Conservation (phyloP, 2,329 filamentous ascomycete genomes). For the Cercospora nicotianae region DNA sequence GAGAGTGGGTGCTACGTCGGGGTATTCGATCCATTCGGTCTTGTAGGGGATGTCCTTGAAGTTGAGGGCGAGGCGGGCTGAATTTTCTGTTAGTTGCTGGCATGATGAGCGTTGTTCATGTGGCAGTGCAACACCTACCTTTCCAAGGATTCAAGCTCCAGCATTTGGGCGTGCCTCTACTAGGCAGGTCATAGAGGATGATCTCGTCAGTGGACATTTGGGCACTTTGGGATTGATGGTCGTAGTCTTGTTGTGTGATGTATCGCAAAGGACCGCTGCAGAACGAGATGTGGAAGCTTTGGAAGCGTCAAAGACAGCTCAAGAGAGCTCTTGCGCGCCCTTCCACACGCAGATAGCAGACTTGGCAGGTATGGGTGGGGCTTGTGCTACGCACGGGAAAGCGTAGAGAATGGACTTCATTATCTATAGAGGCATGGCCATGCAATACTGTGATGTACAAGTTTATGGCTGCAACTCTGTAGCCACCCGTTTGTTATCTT, state of each 20-base stretch:
- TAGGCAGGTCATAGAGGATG: slow-evolving; percentile 64
- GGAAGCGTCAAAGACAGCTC: not conserved
- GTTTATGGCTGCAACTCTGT: not conserved
- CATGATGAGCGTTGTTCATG: not conserved
- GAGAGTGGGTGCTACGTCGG: slow-evolving; percentile 59
- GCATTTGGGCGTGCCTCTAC: slow-evolving; percentile 47
- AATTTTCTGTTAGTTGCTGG: slow-evolving; percentile 11
- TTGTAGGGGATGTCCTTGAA: slow-evolving; percentile 67
- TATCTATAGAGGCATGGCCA: not conserved
- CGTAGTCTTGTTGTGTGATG: not conserved
- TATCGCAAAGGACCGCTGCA: not conserved
- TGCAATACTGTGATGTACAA: not conserved
- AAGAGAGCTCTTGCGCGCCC: not conserved
- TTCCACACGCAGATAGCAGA: not conserved
- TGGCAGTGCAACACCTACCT: slow-evolving; percentile 47
- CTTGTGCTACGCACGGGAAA: not conserved
- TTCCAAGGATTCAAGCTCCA: slow-evolving; percentile 75
- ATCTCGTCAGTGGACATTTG: slow-evolving; percentile 42
- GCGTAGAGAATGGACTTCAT: not conserved
- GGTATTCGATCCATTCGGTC: slow-evolving; percentile 70
- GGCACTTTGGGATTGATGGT: slow-evolving; percentile 2
- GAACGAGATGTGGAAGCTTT: not conserved
- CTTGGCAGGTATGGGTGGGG: slow-evolving; percentile 8
- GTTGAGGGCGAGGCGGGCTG: slow-evolving; percentile 66
- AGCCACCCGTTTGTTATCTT: not conserved